These are phyloP conservation scores for Senecio squalidus DNA, from an alignment of 140 eudicot species.

Conservation along the genomic window DNA sequence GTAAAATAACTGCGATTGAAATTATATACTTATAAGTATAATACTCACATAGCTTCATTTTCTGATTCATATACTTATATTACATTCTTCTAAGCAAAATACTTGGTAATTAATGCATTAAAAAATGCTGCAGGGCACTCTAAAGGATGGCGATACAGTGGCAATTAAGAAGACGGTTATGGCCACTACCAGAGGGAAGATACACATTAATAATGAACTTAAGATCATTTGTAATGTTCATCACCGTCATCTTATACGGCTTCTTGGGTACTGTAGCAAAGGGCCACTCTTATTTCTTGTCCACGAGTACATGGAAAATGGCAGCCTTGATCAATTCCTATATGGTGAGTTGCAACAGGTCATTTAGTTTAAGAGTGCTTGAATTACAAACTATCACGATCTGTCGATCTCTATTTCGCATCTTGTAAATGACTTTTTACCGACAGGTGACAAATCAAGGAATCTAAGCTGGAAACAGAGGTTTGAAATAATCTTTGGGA, in stretches of 20 bases:
- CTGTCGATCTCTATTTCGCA: neutral
- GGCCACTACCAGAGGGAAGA: slow-evolving; percentile 36
- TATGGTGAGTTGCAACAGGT: slow-evolving; percentile 31
- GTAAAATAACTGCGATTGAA: slow-evolving; percentile 15
- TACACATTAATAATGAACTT: slow-evolving; percentile 52
- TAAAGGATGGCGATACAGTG: slow-evolving; percentile 41
- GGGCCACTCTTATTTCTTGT: slow-evolving; percentile 59
- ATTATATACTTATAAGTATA: neutral
- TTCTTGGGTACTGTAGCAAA: slow-evolving; percentile 58
- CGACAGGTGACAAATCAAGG: slow-evolving; percentile 39
- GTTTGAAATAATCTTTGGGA: slow-evolving; percentile 48
- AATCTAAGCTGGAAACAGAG: slow-evolving; percentile 51
- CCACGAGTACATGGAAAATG: slow-evolving; percentile 59
- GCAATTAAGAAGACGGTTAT: slow-evolving; percentile 58
- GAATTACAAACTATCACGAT: slow-evolving; percentile 4
- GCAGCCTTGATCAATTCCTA: slow-evolving; percentile 58
- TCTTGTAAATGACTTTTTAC: neutral
- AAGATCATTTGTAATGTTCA: slow-evolving; percentile 64
- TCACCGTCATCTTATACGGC: slow-evolving; percentile 62
- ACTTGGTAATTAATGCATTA: too few species aligned
- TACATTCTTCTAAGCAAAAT: neutral
- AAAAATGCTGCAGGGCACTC: slow-evolving; percentile 37
- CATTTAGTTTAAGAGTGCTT: neutral
- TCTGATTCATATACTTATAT: neutral
- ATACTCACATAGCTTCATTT: neutral